Base-by-base conservation (phyloP, 2,329 filamentous ascomycete species). In the Bertia moriformis region DNA sequence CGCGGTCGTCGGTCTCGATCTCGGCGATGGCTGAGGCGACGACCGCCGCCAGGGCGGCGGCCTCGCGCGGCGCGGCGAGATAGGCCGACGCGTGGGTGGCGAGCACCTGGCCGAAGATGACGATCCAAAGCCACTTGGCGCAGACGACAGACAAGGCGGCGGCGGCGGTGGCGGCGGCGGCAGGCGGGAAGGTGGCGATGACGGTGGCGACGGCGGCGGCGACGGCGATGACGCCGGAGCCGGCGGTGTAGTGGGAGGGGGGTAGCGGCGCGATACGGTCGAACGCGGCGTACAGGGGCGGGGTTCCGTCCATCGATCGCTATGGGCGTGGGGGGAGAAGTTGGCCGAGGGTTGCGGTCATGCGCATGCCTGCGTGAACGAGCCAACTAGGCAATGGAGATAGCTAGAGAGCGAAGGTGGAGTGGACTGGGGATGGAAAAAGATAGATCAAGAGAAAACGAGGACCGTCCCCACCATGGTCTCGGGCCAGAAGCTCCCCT, bases 1-100 rank as follows among this genome's bases (percentile, higher is more conserved):
- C 72, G 47, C 65, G 61, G 52, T 78, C 71, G 51, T 78, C 78
- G 49, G 64, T 71, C 54, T 78, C 74, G 49, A 78, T 78, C 52
- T 79, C 75, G 46, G 69, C 61, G 38, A 76, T 62, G 29, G 72
- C 83, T 48, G 66, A 73, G 51, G 78, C 73, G 48, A 74, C 65
- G 14, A 69, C 64, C 49, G 78, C 73, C 49, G 77, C 54, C 48
- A 78, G 73, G 41, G 65, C 65, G 42, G 57, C 56, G 40, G 78
- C 63, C 54, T 79, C 73, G 44, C 59, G 61, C 19, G 74, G 73
- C 19, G 75, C 75, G 24, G 62, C 65, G 33, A 66, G 50, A 55
- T 76, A 79, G 14, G 72, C 74, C 42, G 62, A 53, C 39, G 64
- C 63, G 52, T 74, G 74, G 39, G 63, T 63, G 45, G 63, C 60